phyloP scores from a whole-genome alignment of 148 eudicot genomes.

The Linanthus parryae region DNA sequence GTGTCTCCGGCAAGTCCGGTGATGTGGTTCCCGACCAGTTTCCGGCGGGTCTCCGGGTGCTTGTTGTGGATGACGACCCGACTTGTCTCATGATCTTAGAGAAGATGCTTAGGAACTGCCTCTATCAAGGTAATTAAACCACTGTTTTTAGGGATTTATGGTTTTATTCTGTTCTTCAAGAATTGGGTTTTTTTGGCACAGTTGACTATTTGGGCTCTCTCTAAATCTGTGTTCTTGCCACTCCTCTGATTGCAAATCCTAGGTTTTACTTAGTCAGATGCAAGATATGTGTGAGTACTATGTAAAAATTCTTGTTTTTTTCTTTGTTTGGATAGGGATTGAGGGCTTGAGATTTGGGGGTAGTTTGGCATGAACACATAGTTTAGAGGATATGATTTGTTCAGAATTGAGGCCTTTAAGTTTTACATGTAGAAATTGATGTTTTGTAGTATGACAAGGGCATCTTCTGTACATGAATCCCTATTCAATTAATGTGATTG shows the following conservation, averaged over 20 bases:
- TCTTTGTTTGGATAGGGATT: too few species aligned
- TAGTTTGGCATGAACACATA: too few species aligned
- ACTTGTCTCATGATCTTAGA: conserved; percentile 92
- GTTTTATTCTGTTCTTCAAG: not conserved
- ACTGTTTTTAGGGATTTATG: too few species aligned
- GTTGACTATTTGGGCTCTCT: conserved; percentile 13
- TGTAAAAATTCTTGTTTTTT: not conserved
- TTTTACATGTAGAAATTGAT: too few species aligned
- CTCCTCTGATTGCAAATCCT: not conserved
- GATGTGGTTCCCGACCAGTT: conserved; percentile 56
- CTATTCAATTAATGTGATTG: too few species aligned
- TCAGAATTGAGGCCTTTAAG: too few species aligned
- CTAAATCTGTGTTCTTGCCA: not conserved
- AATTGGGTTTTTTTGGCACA: not conserved
- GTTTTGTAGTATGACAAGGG: too few species aligned
- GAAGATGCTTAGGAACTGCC: conserved; percentile 84
- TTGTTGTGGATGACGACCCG: conserved; percentile 94
- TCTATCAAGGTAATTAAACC: conserved; percentile 62
- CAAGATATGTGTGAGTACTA: not conserved
- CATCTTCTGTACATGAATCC: too few species aligned
- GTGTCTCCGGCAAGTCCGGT: conserved; percentile 39
- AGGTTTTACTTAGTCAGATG: not conserved
- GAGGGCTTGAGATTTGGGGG: too few species aligned
- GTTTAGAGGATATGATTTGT: too few species aligned
- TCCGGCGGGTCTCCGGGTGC: conserved; percentile 89